These are phyloP conservation scores for Thraustochytrium sp. DNA, from an alignment of 352 stramenopile species.

Conservation along the genomic window DNA sequence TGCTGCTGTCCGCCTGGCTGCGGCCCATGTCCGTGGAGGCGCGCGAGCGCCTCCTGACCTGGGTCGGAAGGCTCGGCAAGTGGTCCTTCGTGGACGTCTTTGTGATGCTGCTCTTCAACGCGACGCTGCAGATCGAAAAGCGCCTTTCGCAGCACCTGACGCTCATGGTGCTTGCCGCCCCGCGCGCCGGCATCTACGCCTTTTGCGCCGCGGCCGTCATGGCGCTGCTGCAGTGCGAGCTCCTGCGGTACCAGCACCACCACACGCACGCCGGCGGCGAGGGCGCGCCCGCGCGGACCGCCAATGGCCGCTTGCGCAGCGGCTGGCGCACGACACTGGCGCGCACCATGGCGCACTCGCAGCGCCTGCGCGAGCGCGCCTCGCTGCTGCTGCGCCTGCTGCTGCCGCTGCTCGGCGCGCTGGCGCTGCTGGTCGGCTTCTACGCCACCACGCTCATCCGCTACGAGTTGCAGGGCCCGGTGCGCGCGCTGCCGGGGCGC, in stretches of 20 bases:
- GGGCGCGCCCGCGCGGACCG: not conserved
- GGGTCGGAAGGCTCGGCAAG: not conserved
- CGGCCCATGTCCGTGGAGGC: not conserved
- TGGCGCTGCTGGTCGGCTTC: not conserved
- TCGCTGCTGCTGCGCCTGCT: not conserved
- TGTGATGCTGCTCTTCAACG: conserved; percentile 34
- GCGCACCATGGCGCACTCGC: not conserved
- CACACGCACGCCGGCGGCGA: not conserved
- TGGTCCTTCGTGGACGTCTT: conserved; percentile 37
- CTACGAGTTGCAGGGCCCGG: not conserved
- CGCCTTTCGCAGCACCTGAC: not conserved
- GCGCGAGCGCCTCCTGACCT: not conserved
- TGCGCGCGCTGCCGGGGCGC: not conserved
- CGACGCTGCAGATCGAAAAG: conserved; percentile 25
- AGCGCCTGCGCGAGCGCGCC: not conserved
- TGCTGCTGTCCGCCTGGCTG: not conserved
- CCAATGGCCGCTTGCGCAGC: not conserved
- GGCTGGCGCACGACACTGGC: not conserved
- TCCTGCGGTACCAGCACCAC: not conserved
- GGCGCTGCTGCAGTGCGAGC: not conserved
- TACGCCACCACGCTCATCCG: not conserved
- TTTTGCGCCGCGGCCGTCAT: not conserved
- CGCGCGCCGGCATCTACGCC: not conserved
- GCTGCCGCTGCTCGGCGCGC: not conserved
- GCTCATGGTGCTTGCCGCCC: not conserved